phyloP scores from a whole-genome alignment of 306 rosid species.

The Begonia masoniana region DNA sequence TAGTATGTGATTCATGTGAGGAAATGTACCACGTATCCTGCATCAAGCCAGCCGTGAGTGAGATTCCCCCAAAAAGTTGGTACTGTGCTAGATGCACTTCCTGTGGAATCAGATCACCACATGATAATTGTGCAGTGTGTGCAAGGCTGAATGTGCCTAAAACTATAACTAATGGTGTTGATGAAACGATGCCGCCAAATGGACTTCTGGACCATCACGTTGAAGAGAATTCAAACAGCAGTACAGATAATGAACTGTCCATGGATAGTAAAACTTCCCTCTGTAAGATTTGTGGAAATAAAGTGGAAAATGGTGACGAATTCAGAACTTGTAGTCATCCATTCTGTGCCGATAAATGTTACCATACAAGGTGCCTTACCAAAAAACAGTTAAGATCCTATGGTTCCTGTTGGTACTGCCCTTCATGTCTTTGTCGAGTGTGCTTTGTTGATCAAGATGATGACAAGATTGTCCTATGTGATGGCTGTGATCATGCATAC shows the following conservation, averaged over 20 bases:
- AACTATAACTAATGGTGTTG: conserved; percentile 21
- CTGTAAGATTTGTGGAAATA: conserved; percentile 58
- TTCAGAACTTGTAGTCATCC: conserved; percentile 41
- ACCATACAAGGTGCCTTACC: conserved; percentile 75
- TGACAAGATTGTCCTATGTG: conserved; percentile 61
- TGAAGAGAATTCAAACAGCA: conserved; percentile 38
- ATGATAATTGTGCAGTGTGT: conserved; percentile 69
- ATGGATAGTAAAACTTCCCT: conserved; percentile 5
- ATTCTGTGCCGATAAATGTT: conserved; percentile 38
- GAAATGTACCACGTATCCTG: conserved; percentile 80
- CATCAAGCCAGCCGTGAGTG: conserved; percentile 69
- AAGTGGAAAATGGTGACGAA: conserved; percentile 26
- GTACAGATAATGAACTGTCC: conserved; percentile 21
- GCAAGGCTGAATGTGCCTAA: conserved; percentile 41
- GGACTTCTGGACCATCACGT: conserved; percentile 26
- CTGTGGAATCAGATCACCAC: conserved; percentile 41
- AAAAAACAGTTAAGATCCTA: conserved; percentile 38
- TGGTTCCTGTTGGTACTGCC: conserved; percentile 69
- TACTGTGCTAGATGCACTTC: conserved; percentile 61
- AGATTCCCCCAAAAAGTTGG: conserved; percentile 80
- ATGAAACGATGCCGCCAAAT: conserved; percentile 27
- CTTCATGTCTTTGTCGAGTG: conserved; percentile 75
- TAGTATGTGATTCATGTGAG: conserved; percentile 97
- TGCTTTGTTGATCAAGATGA: conserved; percentile 63
- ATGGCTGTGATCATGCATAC: conserved; percentile 87